Percentiles rank a stretch among this genome's conserved stretches.
Conservation (phyloP, 345 rosid species). For the Zanthoxylum bungeanum region DNA sequence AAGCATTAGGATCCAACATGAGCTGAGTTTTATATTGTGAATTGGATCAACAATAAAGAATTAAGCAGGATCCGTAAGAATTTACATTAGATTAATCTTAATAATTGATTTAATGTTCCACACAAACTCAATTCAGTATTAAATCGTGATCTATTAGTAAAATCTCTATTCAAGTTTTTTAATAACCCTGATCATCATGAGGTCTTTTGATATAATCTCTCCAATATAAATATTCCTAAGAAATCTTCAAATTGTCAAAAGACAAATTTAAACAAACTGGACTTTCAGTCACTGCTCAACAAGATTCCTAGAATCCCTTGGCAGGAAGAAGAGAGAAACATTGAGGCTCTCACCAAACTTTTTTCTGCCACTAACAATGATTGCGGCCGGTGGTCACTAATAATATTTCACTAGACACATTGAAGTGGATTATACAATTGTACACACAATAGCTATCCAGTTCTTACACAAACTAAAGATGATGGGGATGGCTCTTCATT, state of each 20-base stretch:
- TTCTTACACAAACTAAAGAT: slow-evolving; percentile 1
- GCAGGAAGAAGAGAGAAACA: slow-evolving; percentile 12
- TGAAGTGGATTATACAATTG: background rate
- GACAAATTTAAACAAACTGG: slow-evolving; percentile 7
- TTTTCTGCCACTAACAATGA: background rate
- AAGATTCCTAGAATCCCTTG: slow-evolving; percentile 5
- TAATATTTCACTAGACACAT: background rate
- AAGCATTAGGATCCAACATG: too few relatives aligned
- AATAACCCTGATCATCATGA: background rate
- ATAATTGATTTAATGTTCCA: too few relatives aligned
- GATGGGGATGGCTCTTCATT: background rate
- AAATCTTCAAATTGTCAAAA: slow-evolving; percentile 4
- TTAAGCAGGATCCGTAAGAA: too few relatives aligned
- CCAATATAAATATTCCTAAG: slow-evolving; percentile 15
- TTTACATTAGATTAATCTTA: too few relatives aligned
- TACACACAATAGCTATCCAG: background rate
- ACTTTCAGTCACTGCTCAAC: slow-evolving; percentile 16
- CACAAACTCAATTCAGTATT: too few relatives aligned
- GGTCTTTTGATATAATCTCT: background rate
- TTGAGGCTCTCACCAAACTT: slow-evolving; percentile 17
- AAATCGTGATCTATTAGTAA: too few relatives aligned
- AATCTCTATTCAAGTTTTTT: background rate
- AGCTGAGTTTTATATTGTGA: too few relatives aligned
- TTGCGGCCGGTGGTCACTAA: background rate
- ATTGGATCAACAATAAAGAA: too few relatives aligned